These are phyloP conservation scores for Cornus suecica DNA, from an alignment of 148 eudicot genomes.

Conservation along the genomic window DNA sequence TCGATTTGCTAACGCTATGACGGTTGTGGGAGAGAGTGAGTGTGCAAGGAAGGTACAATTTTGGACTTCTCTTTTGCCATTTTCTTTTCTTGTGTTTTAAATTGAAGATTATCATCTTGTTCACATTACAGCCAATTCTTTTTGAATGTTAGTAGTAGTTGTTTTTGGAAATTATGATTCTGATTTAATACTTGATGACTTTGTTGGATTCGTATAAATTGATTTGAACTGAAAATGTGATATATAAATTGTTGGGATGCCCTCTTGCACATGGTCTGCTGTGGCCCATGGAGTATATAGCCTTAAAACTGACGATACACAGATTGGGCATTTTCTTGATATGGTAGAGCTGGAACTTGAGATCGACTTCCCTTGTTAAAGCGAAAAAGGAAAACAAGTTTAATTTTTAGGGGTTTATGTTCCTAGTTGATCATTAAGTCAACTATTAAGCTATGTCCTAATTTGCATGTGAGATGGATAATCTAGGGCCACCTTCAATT, in stretches of 20 bases:
- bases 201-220: neutral
- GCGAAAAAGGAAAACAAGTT: too few relatives aligned
- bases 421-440: too few relatives aligned
- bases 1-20: constrained; percentile 10
- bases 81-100: neutral
- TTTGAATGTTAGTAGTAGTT: too few relatives aligned
- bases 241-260: neutral
- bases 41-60: constrained; percentile 22
- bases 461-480: too few relatives aligned
- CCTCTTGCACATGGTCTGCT: neutral
- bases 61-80: neutral
- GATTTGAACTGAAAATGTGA: neutral
- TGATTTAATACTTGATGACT: neutral
- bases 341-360: too few relatives aligned
- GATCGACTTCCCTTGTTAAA: too few relatives aligned
- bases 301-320: neutral
- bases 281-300: neutral
- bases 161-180: too few relatives aligned
- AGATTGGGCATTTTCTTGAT: too few relatives aligned
- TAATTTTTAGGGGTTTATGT: too few relatives aligned
- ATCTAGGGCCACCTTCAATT: too few relatives aligned
- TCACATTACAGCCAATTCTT: neutral
- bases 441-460: too few relatives aligned
- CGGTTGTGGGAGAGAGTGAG: constrained; percentile 4
- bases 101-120: neutral